Conservation (phyloP, 78 protist species). For the Dictyostelium brefeldianum region DNA sequence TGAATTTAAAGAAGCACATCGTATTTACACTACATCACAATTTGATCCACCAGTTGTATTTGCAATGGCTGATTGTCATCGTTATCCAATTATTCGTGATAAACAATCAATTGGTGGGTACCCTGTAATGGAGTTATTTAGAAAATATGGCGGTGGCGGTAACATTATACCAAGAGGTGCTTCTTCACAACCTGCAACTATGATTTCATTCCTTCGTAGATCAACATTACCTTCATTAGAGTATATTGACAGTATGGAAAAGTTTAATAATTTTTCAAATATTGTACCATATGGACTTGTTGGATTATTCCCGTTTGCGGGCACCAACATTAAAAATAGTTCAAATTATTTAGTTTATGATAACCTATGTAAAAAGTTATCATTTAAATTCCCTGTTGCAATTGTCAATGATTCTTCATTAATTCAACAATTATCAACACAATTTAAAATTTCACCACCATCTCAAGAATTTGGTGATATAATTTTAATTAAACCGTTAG, state of each 20-base stretch:
- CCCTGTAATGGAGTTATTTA: conserved; percentile 65
- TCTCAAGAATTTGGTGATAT: not conserved
- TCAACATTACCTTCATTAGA: not conserved
- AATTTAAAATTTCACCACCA: not conserved
- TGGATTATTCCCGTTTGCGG: not conserved
- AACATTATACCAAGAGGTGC: conserved; percentile 52
- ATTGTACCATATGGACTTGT: conserved; percentile 8
- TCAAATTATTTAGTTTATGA: not conserved
- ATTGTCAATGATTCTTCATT: not conserved
- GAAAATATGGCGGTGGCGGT: conserved; percentile 31
- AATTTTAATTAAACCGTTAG: conserved; percentile 19
- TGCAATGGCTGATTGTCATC: conserved; percentile 16
- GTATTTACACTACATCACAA: not conserved
- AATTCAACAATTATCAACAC: not conserved
- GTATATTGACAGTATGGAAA: not conserved
- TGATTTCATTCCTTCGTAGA: conserved; percentile 14
- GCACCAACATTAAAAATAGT: too few relatives aligned
- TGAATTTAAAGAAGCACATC: conserved; percentile 35
- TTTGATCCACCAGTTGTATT: conserved; percentile 7
- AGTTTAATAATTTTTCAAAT: not conserved
- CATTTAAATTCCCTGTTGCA: conserved; percentile 28
- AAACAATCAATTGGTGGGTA: conserved; percentile 52
- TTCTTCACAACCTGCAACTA: not conserved
- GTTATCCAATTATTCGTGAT: conserved; percentile 20
- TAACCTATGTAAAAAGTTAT: not conserved